Conservation (phyloP, 495 filamentous ascomycete species). For the Astrothelium macrocarpum region DNA sequence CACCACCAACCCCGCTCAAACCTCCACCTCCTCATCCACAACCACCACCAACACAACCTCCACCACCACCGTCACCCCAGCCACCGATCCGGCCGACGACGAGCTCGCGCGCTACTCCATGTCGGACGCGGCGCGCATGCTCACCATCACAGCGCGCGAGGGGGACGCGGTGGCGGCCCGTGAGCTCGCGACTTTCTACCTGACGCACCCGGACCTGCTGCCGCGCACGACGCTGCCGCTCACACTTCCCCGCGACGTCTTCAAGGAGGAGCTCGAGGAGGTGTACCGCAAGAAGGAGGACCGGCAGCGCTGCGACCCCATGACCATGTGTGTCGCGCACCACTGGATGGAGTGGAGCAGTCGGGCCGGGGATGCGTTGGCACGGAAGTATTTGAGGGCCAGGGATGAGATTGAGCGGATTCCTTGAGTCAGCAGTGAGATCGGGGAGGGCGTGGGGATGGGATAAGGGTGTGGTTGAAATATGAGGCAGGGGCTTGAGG, state of each 20-base stretch:
- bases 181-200: slow-evolving; percentile 87
- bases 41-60: slow-evolving; percentile 6
- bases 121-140: slow-evolving; percentile 81
- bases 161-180: slow-evolving; percentile 86
- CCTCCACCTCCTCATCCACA: slow-evolving; percentile 10
- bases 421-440: slow-evolving; percentile 30
- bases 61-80: background rate
- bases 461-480: background rate
- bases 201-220: slow-evolving; percentile 84
- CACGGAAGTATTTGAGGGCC: slow-evolving; percentile 74
- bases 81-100: slow-evolving; percentile 33
- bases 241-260: slow-evolving; percentile 77
- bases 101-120: slow-evolving; percentile 52
- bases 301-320: slow-evolving; percentile 63
- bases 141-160: slow-evolving; percentile 90
- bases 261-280: slow-evolving; percentile 81
- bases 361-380: slow-evolving; percentile 76
- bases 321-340: slow-evolving; percentile 89
- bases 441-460: no score
- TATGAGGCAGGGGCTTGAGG: background rate
- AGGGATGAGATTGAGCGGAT: slow-evolving; percentile 48
- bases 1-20: slow-evolving; percentile 12
- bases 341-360: slow-evolving; percentile 97
- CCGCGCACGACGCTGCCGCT: slow-evolving; percentile 77
- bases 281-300: slow-evolving; percentile 44